Percentiles rank a stretch among this genome's conserved stretches.
phyloP scores from a whole-genome alignment of 1,284 basidiomycete genomes.

The Trichosporon ovoides region DNA sequence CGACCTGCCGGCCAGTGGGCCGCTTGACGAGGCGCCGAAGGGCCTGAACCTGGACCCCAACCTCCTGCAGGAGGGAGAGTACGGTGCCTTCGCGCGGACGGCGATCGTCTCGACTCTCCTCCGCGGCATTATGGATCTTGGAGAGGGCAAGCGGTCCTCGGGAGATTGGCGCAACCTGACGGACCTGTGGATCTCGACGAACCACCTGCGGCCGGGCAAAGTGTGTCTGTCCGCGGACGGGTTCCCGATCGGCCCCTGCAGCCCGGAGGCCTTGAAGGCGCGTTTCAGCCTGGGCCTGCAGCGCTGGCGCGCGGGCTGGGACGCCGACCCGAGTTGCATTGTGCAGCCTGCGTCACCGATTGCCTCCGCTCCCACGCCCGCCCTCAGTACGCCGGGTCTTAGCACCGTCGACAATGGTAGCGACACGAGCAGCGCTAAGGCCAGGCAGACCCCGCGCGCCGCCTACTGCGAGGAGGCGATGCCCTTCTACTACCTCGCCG shows the following conservation, averaged over 20 bases:
- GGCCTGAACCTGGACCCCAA: slow-evolving; percentile 36
- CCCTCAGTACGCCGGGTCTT: background rate
- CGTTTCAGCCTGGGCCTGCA: slow-evolving; percentile 38
- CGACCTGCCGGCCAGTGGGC: slow-evolving; percentile 37
- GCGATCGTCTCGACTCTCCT: slow-evolving; percentile 48
- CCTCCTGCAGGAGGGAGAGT: slow-evolving; percentile 36
- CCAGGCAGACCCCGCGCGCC: slow-evolving; percentile 10
- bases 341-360: background rate
- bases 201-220: slow-evolving; percentile 31
- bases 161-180: slow-evolving; percentile 49
- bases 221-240: slow-evolving; percentile 33
- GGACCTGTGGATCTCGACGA: slow-evolving; percentile 42
- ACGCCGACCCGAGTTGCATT: slow-evolving; percentile 47
- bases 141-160: slow-evolving; percentile 46
- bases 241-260: slow-evolving; percentile 31
- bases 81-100: slow-evolving; percentile 49
- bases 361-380: background rate
- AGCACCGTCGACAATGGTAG: too few species aligned
- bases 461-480: slow-evolving; percentile 49
- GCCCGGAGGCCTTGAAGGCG: slow-evolving; percentile 29
- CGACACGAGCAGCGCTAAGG: slow-evolving; percentile 8
- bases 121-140: slow-evolving; percentile 49
- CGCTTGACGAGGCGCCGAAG: slow-evolving; percentile 39
- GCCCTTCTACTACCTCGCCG: slow-evolving; percentile 50
- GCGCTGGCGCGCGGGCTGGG: slow-evolving; percentile 51